Conservation (phyloP, 345 rosid genomes). For the Draba incana region DNA sequence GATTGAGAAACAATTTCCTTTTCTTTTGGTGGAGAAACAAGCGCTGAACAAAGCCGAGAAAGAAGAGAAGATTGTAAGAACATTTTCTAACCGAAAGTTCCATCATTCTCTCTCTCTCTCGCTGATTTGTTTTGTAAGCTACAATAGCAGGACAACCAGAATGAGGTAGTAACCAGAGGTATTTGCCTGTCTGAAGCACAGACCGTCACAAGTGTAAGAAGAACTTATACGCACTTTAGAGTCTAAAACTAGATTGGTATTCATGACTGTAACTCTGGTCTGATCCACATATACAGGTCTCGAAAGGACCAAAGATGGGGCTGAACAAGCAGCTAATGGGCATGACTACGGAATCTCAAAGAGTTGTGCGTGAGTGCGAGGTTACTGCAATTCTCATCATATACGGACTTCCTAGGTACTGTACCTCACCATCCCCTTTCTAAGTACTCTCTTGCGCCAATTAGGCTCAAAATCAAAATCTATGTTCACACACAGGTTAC, state of each 20-base stretch:
- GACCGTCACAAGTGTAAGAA: constrained; percentile 65
- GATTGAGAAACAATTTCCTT: constrained; percentile 76
- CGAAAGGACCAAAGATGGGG: constrained; percentile 52
- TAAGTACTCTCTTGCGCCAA: neutral
- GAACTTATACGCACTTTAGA: neutral
- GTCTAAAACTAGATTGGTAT: neutral
- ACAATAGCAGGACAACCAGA: constrained; percentile 63
- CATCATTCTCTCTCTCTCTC: neutral
- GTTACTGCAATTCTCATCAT: constrained; percentile 94
- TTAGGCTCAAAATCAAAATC: neutral
- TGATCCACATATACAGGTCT: constrained; percentile 59
- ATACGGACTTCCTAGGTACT: constrained; percentile 93
- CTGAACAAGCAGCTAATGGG: constrained; percentile 49
- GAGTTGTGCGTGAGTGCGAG: constrained; percentile 67
- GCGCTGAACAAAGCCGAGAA: constrained; percentile 84
- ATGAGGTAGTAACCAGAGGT: constrained; percentile 87
- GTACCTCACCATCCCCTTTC: neutral
- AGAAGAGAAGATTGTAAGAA: constrained; percentile 74
- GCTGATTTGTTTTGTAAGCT: constrained; percentile 7
- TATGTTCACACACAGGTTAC: constrained; percentile 51
- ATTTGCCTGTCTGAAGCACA: constrained; percentile 95
- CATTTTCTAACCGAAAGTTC: neutral
- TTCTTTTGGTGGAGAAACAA: constrained; percentile 84
- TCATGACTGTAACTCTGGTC: constrained; percentile 7
- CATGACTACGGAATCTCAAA: constrained; percentile 65